phyloP scores from a whole-genome alignment of 1,284 basidiomycete species.

The Rhodotorula sp. region DNA sequence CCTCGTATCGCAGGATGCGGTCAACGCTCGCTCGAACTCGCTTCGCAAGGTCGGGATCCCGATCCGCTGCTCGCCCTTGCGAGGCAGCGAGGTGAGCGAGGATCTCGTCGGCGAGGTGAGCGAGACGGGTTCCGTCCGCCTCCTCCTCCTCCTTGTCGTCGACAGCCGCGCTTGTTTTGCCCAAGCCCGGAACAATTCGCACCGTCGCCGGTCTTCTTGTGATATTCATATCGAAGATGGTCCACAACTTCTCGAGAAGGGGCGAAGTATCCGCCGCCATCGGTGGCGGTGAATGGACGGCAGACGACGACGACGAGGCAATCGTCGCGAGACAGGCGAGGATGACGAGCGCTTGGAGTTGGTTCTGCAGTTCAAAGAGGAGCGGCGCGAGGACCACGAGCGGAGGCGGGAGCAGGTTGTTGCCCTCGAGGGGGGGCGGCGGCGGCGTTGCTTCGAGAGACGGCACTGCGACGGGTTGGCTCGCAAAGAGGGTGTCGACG shows the following conservation, averaged over 20 bases:
- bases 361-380: slow-evolving; percentile 63
- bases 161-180: neutral
- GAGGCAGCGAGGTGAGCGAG: slow-evolving; percentile 51
- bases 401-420: slow-evolving; percentile 58
- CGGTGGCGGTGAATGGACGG: too few species aligned
- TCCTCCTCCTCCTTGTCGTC: neutral
- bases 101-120: slow-evolving; percentile 68
- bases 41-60: neutral
- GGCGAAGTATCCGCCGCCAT: neutral
- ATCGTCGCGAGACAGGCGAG: slow-evolving; percentile 61
- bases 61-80: neutral
- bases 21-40: neutral
- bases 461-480: slow-evolving; percentile 39
- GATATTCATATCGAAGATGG: slow-evolving; percentile 54
- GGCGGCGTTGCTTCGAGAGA: slow-evolving; percentile 17
- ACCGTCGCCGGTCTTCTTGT: neutral
- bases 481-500: slow-evolving; percentile 32
- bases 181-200: slow-evolving; percentile 53
- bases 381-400: slow-evolving; percentile 60
- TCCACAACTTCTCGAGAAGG: slow-evolving; percentile 58
- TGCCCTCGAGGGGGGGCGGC: slow-evolving; percentile 35
- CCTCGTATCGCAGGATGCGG: slow-evolving; percentile 5
- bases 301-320: slow-evolving; percentile 38
- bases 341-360: slow-evolving; percentile 66
- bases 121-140: slow-evolving; percentile 54